Base-by-base conservation (phyloP, 2,329 filamentous ascomycete genomes). In the Pseudonectria foliicola region DNA sequence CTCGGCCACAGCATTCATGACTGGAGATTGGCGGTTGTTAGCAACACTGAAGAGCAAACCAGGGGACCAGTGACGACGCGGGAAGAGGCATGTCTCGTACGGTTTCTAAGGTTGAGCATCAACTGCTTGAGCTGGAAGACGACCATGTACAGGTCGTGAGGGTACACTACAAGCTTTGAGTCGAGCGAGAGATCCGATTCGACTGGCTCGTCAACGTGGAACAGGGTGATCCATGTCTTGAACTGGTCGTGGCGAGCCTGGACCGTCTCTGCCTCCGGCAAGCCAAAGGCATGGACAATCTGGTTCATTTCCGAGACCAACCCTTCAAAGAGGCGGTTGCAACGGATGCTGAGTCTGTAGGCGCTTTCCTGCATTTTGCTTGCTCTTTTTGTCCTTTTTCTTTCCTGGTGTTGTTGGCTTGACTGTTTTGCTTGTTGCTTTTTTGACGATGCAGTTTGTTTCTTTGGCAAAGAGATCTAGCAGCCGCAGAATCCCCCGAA, bases 81-180 rank as follows among this genome's bases (percentile, higher is more conserved):
- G 18, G 8, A 21, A 5, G 8, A 21, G 18, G 18, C 18, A 21
- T 21, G 15, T 36, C 14, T 18, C 45, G 37, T 21, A 42, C 45
- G 34, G 12, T 25, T 25, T 14, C 44, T 30, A 2, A 48, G 18
- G 11, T 46, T 40, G 13, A 34, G 34, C 3, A 32, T 26, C 10
- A 48, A 12, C 10, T 46, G 32, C 2, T 33, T 29, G 10, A 48
- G 29, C 7, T 46, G 29, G 3, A 43, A 34, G 3, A 25, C 15
- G 21, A 36, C 27, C 2, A 27, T 32, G 10, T 31, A 34, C 14
- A 31, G 37, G 11, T 33, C 28, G 13, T 40, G 35, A 21, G 38
- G 37, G 3, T 43, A 31, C 13, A 33, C 33, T 14, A 40, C 40
- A 21, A 48, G 37, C 31, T 48, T 48, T 26, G 35, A 38, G 10